Evolutionary conservation across 768 basidiomycete genomes (phyloP).

Genomic region (Podaxis sp.): DNA sequence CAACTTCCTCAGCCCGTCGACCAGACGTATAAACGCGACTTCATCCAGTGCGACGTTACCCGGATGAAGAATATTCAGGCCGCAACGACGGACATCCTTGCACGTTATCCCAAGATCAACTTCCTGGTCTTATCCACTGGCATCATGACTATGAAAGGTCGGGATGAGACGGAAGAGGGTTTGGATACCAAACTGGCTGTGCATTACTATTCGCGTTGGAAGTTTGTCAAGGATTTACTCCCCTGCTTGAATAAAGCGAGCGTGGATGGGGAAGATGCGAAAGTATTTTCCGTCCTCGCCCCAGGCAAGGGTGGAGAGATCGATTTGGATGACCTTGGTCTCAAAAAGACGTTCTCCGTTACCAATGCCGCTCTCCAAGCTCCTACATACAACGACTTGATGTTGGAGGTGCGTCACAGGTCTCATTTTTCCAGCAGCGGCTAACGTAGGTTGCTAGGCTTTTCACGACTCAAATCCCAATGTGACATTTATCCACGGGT

Average conservation of each 20-base stretch:
- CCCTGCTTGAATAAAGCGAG: constrained; percentile 45
- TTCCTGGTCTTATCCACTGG: constrained; percentile 49
- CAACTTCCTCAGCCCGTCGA: constrained; percentile 30
- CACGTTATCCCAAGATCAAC: constrained; percentile 45
- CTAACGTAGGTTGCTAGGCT: constrained; percentile 23
- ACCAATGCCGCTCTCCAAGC: constrained; percentile 32
- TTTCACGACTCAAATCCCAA: constrained; percentile 31
- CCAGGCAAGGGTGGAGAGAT: constrained; percentile 35
- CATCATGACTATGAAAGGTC: constrained; percentile 36
- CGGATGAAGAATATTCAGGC: constrained; percentile 44
- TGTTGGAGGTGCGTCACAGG: constrained; percentile 43
- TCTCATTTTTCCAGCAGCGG: neutral
- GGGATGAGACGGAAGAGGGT: constrained; percentile 33
- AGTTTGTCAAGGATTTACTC: constrained; percentile 44
- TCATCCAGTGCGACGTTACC: constrained; percentile 45
- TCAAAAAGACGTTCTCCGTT: constrained; percentile 46
- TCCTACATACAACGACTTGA: constrained; percentile 53
- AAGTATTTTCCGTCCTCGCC: constrained; percentile 47
- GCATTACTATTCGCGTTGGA: constrained; percentile 53
- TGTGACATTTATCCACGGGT: constrained; percentile 36
- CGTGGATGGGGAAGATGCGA: constrained; percentile 49
- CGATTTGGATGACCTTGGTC: constrained; percentile 44
- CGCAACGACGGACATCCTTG: constrained; percentile 31
- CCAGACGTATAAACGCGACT: constrained; percentile 32
- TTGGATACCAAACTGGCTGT: constrained; percentile 36